Evolutionary conservation across 2,329 filamentous ascomycete genomes (phyloP), one percentile per base, ranked within the genome.

Genomic region (Curvularia sp.): DNA sequence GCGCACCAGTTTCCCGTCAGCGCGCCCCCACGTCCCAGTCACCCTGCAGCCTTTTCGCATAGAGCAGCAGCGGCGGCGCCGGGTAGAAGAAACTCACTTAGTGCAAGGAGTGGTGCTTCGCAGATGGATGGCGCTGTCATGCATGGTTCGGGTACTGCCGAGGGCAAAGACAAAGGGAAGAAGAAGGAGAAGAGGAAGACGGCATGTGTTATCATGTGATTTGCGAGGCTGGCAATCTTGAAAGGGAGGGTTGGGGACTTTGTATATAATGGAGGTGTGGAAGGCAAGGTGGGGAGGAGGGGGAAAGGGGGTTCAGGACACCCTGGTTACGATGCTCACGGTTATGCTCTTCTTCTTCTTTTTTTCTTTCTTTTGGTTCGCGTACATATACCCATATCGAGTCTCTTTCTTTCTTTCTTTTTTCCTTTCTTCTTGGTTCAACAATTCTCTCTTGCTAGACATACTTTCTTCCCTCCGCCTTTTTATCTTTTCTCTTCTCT

Each of bases 181-280:
- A 49, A 55, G 34, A 49, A 56, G 28, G 57, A 42, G 1, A 66
- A 60, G 57, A 69, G 53, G 65, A 69, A 43, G 53, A 47, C 64
- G 36, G 60, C 42, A 0, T 72, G 69, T 60, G 47, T 52, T 23
- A 46, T 68, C 8, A 69, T 69, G 66, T 69, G 49, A 30, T 52
- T 19, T n/a, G n/a, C n/a, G n/a, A n/a, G n/a, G n/a, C n/a, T n/a
- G n/a, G n/a, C n/a, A n/a, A 43, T 64, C 9, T 65, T 69, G 65
- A 66, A 45, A 23, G 21, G 12, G 10, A 30, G 19, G 9, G 23
- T 42, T 9, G 32, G 10, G 34, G 12, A 32, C 3, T n/a, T 36
- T 48, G 25, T 53, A 41, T 53, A 19, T 54, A 41, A n/a, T 46
- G 23, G 39, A 42, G 18, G 39, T n/a, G 23, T 43, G 23, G 21